Base-by-base conservation (phyloP, 768 basidiomycete genomes). In the Trametopsis cervina region DNA sequence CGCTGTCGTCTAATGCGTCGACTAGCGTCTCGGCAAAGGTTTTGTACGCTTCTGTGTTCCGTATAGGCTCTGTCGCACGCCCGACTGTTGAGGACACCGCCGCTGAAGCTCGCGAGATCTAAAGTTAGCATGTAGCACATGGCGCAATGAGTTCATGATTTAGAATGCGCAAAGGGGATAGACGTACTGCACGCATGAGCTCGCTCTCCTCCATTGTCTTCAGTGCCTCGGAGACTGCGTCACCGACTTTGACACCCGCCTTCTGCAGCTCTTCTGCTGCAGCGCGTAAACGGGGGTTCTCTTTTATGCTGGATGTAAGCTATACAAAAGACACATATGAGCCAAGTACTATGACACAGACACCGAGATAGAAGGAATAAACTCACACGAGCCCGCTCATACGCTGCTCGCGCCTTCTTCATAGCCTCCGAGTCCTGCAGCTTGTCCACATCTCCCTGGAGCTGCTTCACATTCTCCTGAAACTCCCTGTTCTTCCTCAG, bases 401-500 rank as follows among this genome's bases (percentile, higher is more conserved):
- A 98, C 50, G 89, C 82, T 43, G 89, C 92, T 63, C 77, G 79
- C 1, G 93, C 93, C 58, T 76, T 78, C 71, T 89, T 91, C 91
- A 99, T 85, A 12, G 93, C 86, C 62, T 95, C 92, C 46, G 90
- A 92, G 64, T 97, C 96, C 72, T 97, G 94, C 42, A 97, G 68
- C 69, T 96, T 96, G 69, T 91, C 89, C 29, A 96, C 95, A 65
- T 98, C 93, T 53, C 96, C 96, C 68, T 95, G 91, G 15, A 99
- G 75, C 68, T 96, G 91, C 71, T 93, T 94, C 41, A 97, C 86
- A 67, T 95, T 95, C 26, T 98, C 94, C 69, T 95, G 91, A 42
- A 96, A 74, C 64, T 95, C 94, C 54, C 92, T 71, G 62, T 90
- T 95, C 75, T 97, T 98, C 63, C 80, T 75, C 39, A 99, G 69